Evolutionary conservation across 495 filamentous ascomycete species (phyloP), one percentile per base, ranked within the genome.

Genomic region (Penicillium herquei): DNA sequence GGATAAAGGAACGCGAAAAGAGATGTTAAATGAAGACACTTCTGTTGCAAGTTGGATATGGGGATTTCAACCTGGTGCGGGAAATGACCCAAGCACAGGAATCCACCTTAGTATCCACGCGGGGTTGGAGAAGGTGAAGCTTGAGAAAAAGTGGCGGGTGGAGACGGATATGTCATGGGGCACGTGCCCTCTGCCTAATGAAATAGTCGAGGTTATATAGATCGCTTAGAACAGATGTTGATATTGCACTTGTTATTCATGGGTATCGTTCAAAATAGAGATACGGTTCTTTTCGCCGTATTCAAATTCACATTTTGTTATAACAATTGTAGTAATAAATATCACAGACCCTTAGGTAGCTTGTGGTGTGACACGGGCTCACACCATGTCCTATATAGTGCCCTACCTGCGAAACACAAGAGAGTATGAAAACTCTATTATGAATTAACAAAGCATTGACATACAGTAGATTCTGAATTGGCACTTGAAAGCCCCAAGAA

Each of bases 81-180:
- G 31, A 44, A 42, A 39, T 17, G 12, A 26, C 11, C 30, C 39
- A 52, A n/a, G 50, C 50, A 42, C 50, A 21, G 32, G 26, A 33
- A 43, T 37, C 30, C 51, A 33, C 34, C 51, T 26, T 12, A 30
- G 14, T 42, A 21, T 32, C 21, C 41, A 21, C 51, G 51, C 42
- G 51, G 51, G 51, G 51, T 52, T 43, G 33, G 42, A 56, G 49
- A 48, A 51, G 17, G 45, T 49, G 37, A 26, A 45, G 48, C 49
- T 30, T 31, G 21, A 26, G 21, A 12, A 32, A 33, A 26, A 48
- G 49, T 52, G 49, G 55, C 55, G 54, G 49, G 55, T 48, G 49
- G 55, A 52, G 55, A 52, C 48, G 47, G 41, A 57, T 51, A 51
- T 56, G 54, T 51, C 49, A 57, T 57, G 42, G 33, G 43, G 55